Conservation (phyloP, 1,284 basidiomycete genomes). For the Microbotryum intermedium region DNA sequence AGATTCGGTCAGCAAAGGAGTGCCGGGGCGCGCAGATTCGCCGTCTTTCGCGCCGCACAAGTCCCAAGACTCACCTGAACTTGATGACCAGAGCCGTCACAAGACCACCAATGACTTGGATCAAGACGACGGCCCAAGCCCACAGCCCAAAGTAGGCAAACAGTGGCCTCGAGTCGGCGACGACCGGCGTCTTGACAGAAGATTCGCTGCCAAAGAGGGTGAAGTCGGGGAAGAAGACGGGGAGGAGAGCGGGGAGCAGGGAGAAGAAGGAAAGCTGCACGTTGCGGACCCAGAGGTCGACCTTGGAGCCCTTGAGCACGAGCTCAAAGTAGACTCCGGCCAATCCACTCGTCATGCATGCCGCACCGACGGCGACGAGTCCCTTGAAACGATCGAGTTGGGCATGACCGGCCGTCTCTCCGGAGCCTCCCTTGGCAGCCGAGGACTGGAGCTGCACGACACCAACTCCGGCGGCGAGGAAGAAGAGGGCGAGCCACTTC, state of each 20-base stretch:
- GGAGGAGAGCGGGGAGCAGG: constrained; percentile 76
- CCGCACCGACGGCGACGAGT: constrained; percentile 71
- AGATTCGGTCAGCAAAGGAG: neutral
- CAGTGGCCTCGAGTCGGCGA: constrained; percentile 36
- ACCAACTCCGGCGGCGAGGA: constrained; percentile 82
- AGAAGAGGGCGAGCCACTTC: constrained; percentile 76
- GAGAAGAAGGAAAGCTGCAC: constrained; percentile 93
- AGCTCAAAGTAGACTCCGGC: constrained; percentile 98
- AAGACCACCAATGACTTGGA: constrained; percentile 82
- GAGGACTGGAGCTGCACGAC: constrained; percentile 77
- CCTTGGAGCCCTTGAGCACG: constrained; percentile 82
- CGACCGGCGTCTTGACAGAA: neutral
- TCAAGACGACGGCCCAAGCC: constrained; percentile 82
- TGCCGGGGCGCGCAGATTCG: neutral
- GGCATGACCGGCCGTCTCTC: constrained; percentile 37
- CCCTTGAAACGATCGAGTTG: constrained; percentile 75
- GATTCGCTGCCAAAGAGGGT: constrained; percentile 20
- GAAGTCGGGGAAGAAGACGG: constrained; percentile 55
- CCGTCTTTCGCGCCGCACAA: too few relatives aligned
- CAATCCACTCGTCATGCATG: constrained; percentile 93
- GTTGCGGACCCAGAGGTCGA: constrained; percentile 92
- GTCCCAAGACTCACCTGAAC: constrained; percentile 43
- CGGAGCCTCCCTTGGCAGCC: constrained; percentile 5
- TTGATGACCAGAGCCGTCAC: constrained; percentile 64
- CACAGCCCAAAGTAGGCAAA: constrained; percentile 75